These are phyloP conservation scores for Pisolithus marmoratus DNA, from an alignment of 768 basidiomycete species.

Conservation along the genomic window DNA sequence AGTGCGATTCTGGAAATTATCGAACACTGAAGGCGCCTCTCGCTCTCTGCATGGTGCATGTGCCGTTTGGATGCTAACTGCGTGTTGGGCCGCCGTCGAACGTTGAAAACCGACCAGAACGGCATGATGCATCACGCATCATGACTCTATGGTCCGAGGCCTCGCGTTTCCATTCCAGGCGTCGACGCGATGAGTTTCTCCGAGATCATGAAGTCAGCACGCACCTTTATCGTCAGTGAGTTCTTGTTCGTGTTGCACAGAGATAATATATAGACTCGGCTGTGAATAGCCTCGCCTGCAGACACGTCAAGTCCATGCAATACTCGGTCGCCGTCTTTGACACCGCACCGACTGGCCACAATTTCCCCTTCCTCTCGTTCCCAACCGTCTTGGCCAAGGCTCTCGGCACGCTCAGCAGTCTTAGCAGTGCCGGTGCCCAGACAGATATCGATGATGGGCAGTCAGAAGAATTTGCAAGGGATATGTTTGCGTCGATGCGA, in stretches of 20 bases:
- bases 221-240: neutral
- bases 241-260: too few relatives aligned
- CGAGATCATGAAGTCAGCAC: constrained; percentile 95
- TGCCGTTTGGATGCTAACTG: neutral
- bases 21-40: constrained; percentile 68
- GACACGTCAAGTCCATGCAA: constrained; percentile 99
- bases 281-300: constrained; percentile 22
- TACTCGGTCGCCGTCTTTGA: constrained; percentile 99
- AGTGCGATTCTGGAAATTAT: constrained; percentile 99
- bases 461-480: constrained; percentile 86
- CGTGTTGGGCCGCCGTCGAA: too few relatives aligned
- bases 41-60: neutral
- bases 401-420: constrained; percentile 84
- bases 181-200: constrained; percentile 99
- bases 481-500: constrained; percentile 96
- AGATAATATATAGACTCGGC: too few relatives aligned
- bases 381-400: constrained; percentile 97
- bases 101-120: constrained; percentile 64
- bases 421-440: constrained; percentile 96
- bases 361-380: constrained; percentile 97
- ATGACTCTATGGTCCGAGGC: constrained; percentile 99
- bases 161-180: constrained; percentile 97
- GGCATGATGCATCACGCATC: too few relatives aligned
- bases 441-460: constrained; percentile 95
- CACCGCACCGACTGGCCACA: constrained; percentile 98